Conservation (phyloP, 2,329 filamentous ascomycete species). For the Paecilomyces fulvus region DNA sequence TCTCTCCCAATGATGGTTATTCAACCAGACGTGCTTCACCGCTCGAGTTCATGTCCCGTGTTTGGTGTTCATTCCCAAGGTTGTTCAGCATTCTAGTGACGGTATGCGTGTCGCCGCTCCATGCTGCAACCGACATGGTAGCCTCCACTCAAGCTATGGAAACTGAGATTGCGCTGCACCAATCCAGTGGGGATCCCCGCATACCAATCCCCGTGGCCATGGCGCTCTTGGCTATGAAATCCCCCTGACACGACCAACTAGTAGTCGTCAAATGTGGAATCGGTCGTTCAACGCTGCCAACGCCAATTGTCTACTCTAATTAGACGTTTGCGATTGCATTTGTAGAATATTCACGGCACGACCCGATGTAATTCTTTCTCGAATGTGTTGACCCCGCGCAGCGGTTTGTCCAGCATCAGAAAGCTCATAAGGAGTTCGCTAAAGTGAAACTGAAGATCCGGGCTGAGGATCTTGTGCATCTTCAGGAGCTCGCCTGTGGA, state of each 20-base stretch:
- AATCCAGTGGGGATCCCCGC: not conserved
- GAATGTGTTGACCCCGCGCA: constrained; percentile 25
- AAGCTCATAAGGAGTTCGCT: constrained; percentile 31
- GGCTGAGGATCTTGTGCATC: constrained; percentile 26
- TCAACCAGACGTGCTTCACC: not conserved
- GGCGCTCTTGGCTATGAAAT: not conserved
- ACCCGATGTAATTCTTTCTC: constrained; percentile 20
- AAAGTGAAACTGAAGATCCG: constrained; percentile 31
- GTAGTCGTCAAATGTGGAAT: not conserved
- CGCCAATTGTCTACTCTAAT: not conserved
- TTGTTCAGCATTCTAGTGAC: not conserved
- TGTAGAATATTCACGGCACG: constrained; percentile 1
- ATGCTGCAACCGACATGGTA: not conserved
- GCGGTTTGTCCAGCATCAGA: constrained; percentile 23
- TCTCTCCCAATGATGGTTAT: not conserved
- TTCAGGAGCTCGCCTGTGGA: constrained; percentile 27
- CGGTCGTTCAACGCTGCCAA: not conserved
- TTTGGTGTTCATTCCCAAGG: not conserved
- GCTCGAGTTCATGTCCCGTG: not conserved
- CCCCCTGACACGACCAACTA: not conserved
- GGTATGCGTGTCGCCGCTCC: not conserved
- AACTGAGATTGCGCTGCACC: not conserved
- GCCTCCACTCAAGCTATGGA: not conserved
- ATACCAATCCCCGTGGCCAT: not conserved
- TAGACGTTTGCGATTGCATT: not conserved